A percentile compares a stretch with the other conserved stretches of the same genome.
Evolutionary conservation across 192 early-diverging fungal genomes (phyloP).

Genomic region (Coemansia furcata): DNA sequence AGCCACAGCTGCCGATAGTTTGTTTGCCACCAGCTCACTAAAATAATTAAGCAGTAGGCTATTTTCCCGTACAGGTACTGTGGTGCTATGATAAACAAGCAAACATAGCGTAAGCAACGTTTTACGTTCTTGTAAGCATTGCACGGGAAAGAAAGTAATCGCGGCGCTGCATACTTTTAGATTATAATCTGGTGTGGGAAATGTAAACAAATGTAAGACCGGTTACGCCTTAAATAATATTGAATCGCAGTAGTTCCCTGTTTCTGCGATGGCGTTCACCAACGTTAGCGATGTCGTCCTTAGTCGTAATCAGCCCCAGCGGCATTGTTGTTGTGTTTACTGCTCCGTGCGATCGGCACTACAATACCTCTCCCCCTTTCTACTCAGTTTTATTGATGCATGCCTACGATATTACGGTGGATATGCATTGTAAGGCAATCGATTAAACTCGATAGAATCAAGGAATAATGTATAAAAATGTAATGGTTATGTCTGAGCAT

Average conservation of each 20-base stretch:
- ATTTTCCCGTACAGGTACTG: neutral
- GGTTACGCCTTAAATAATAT: neutral
- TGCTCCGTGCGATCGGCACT: neutral
- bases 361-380: neutral
- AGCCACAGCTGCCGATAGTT: neutral
- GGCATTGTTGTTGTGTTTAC: slow-evolving; percentile 5
- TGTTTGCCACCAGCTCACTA: neutral
- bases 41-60: neutral
- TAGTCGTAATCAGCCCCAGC: neutral
- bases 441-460: neutral
- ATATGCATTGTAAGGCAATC: neutral
- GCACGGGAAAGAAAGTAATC: neutral
- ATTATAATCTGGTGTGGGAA: neutral
- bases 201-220: neutral
- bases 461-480: neutral
- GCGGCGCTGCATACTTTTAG: neutral
- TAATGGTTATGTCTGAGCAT: neutral
- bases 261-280: neutral
- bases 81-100: neutral
- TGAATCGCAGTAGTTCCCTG: neutral
- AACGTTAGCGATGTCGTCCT: slow-evolving; percentile 6
- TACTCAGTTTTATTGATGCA: neutral
- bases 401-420: neutral
- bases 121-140: neutral
- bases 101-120: slow-evolving; percentile 1